A percentile compares a stretch with the other conserved stretches of the same genome.
These are phyloP conservation scores for Penicillium sp. DNA, from an alignment of 2,329 filamentous ascomycete species.

Conservation along the genomic window DNA sequence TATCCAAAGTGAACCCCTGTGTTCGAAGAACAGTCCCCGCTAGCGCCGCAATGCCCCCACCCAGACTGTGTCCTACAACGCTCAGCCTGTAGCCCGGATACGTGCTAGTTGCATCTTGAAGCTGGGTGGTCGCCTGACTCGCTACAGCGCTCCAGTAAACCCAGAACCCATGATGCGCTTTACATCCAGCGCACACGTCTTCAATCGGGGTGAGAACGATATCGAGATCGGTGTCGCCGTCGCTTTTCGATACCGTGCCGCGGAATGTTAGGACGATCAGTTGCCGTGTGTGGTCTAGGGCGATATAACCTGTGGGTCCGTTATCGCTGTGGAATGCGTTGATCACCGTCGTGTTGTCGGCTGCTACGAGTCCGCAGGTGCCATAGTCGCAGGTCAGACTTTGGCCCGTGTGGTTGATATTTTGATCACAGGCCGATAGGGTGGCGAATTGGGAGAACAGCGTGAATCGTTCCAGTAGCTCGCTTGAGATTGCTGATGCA, in stretches of 20 bases:
- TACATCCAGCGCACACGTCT: background rate
- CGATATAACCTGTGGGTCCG: background rate
- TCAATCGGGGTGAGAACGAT: background rate
- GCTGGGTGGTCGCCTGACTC: background rate
- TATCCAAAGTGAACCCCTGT: background rate
- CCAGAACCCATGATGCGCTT: slow-evolving; percentile 1
- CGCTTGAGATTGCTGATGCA: background rate
- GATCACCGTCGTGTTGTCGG: background rate
- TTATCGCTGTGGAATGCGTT: background rate
- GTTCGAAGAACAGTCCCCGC: background rate
- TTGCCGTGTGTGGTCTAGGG: background rate
- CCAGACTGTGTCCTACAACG: background rate
- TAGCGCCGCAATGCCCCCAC: background rate
- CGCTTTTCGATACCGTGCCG: background rate
- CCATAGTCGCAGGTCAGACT: background rate
- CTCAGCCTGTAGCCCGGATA: background rate
- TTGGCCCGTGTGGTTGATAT: slow-evolving; percentile 2
- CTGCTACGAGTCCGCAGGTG: background rate
- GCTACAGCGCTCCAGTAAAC: background rate
- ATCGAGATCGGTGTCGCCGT: background rate
- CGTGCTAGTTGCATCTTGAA: background rate
- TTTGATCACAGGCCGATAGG: background rate
- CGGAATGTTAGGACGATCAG: slow-evolving; percentile 1
- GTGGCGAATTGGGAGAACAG: background rate
- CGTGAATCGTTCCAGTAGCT: background rate